Evolutionary conservation across 2,329 filamentous ascomycete species (phyloP), one percentile per base, ranked within the genome.

Genomic region (Metarhizium rileyi): DNA sequence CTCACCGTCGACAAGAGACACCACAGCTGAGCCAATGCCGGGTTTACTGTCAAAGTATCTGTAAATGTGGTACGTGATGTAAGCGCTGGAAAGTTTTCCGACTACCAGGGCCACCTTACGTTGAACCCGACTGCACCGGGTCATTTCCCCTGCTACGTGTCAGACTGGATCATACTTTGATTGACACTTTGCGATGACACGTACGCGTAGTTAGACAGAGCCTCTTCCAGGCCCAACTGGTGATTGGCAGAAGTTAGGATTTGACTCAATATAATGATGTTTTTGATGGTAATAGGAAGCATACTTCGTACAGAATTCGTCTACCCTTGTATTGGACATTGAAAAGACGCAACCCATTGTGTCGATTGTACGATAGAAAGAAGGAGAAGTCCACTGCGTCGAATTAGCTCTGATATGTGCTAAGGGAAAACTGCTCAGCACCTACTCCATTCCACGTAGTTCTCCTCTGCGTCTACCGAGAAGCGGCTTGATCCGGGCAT

Each of bases 251-350:
- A 41, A 41, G 38, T 41, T 23, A 41, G 38, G 12, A 41, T 8
- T 5, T 14, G 22, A 16, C 38, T 41, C 38, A 22, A 25, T 22
- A 22, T 9, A 22, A 41, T 25, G 16, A 20, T 16, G 38, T 41
- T 20, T 41, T 8, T 7, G 38, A 41, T 22, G 5, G 38, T 16
- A 41, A 3, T 6, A 16, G 18, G 16, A 16, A 41, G 22, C 38
- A 41, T 41, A 41, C 41, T 26, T 81, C 77, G 50, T 80, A 81
- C 10, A 81, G 62, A 6, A 81, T 60, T 6, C 75, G 65, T 51
- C 77, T 67, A n/a, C 73, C 75, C 55, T 77, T 75, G 65, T 72
- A 78, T 18, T 66, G 63, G 42, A 81, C 71, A 51, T 81, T 70
- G 56, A 72, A 73, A 0, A 81, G 62, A 0, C 67, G 55, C 41